phyloP scores from a whole-genome alignment of 345 rosid genomes.

The Stellera chamaejasme region DNA sequence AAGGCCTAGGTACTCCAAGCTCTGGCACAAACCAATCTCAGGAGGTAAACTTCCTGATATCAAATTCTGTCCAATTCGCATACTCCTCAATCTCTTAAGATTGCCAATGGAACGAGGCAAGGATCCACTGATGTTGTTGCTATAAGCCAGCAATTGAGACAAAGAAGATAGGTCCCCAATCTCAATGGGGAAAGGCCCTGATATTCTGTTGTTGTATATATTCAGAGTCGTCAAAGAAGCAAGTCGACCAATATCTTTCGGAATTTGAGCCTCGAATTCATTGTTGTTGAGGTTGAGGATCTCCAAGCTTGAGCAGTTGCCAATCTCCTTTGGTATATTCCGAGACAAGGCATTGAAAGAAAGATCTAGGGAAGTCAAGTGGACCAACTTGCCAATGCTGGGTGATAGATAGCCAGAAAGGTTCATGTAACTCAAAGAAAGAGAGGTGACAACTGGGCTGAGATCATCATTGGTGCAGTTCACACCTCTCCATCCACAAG shows the following conservation, averaged over 20 bases:
- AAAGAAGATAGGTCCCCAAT: slow-evolving; percentile 58
- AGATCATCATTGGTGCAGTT: slow-evolving; percentile 32
- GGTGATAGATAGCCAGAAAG: slow-evolving; percentile 74
- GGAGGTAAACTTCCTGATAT: slow-evolving; percentile 76
- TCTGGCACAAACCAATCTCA: slow-evolving; percentile 60
- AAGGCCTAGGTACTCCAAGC: slow-evolving; percentile 65
- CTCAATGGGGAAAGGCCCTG: slow-evolving; percentile 63
- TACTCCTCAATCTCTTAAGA: slow-evolving; percentile 41
- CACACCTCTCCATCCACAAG: slow-evolving; percentile 84
- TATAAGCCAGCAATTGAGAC: slow-evolving; percentile 50
- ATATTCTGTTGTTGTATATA: slow-evolving; percentile 63
- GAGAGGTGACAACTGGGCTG: slow-evolving; percentile 39
- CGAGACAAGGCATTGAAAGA: slow-evolving; percentile 56
- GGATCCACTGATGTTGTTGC: slow-evolving; percentile 65
- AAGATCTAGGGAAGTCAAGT: slow-evolving; percentile 55
- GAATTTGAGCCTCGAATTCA: slow-evolving; percentile 48
- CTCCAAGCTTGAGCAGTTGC: slow-evolving; percentile 48
- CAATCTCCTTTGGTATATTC: slow-evolving; percentile 55
- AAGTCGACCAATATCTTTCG: slow-evolving; percentile 44
- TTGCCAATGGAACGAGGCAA: slow-evolving; percentile 62
- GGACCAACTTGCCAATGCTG: slow-evolving; percentile 58
- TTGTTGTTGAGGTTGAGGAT: slow-evolving; percentile 55
- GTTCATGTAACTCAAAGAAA: slow-evolving; percentile 46
- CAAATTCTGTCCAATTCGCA: slow-evolving; percentile 83
- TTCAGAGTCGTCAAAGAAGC: slow-evolving; percentile 38